These are phyloP conservation scores for Mortierella sp. DNA, from an alignment of 371 early-diverging fungal genomes.

Conservation along the genomic window DNA sequence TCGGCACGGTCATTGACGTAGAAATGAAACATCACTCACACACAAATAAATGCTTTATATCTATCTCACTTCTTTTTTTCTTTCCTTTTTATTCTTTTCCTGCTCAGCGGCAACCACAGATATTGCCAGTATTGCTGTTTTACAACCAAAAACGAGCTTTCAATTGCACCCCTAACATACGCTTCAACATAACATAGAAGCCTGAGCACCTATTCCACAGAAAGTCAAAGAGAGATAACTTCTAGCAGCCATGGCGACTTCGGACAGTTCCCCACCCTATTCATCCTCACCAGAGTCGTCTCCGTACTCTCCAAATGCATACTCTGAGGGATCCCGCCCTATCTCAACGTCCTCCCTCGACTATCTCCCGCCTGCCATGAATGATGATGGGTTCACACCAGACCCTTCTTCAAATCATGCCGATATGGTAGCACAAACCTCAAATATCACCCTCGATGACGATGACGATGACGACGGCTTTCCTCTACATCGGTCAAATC, in stretches of 20 bases:
- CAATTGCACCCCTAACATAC: background rate
- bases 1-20: too few relatives aligned
- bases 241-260: background rate
- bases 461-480: constrained; percentile 21
- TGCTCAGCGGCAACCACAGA: background rate
- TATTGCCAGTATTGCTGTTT: too few relatives aligned
- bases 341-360: constrained; percentile 12
- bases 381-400: constrained; percentile 29
- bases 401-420: constrained; percentile 38
- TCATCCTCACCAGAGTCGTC: constrained; percentile 13
- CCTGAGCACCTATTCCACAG: background rate
- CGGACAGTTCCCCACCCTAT: constrained; percentile 6
- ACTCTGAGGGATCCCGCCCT: background rate
- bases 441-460: constrained; percentile 28
- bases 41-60: background rate
- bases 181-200: background rate
- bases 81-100: background rate
- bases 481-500: constrained; percentile 8
- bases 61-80: background rate
- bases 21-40: constrained; percentile 1
- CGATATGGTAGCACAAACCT: constrained; percentile 33
- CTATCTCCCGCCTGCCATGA: constrained; percentile 17
- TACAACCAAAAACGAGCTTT: too few relatives aligned
- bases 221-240: background rate
- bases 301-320: background rate